Base-by-base conservation (phyloP, 768 basidiomycete species). In the Mycena leptocephala region DNA sequence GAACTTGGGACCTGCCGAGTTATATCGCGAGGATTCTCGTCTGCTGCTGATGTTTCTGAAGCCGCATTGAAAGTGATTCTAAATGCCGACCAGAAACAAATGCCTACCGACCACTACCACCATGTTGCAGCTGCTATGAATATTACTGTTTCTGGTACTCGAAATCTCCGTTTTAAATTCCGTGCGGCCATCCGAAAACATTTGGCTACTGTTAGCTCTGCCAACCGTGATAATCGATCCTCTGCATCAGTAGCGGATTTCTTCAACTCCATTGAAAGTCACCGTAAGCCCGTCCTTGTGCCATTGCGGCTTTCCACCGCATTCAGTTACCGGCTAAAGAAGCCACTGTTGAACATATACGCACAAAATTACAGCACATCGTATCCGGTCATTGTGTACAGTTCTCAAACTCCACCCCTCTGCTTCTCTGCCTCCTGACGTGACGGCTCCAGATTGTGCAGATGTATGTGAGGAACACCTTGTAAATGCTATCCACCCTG, bases 221-320 rank as follows among this genome's bases (percentile, higher is more conserved):
- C n/a, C n/a, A n/a, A n/a, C n/a, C n/a, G n/a, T n/a, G n/a, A n/a
- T n/a, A n/a, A n/a, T n/a, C n/a, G n/a, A n/a, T n/a, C 65, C 8
- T 46, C 65, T 46, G 16, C 39, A 22, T 74, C 72, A 26, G 66
- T 74, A 13, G 56, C 56, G 1, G 26, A 66, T 22, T 67, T 72
- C 26, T 72, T 72, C 37, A 46, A 56, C 22, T 64, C 63, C 5
- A 67, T 74, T 55, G 66, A 69, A 41, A 30, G 18, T 18, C 73
- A 62, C 46, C 51, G 58, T 5, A 61, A 41, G 18, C 58, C 66
- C 30, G 33, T 51, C 2, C 65, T 74, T 16, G 5, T 68, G 20
- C 53, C n/a, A 59, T 74, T 30, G 72, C 72, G 33, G 72, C 72
- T 11, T 41, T 73, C 2, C 72, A 73, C 32, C 72, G 53, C 0